phyloP scores from a whole-genome alignment of 2,329 filamentous ascomycete genomes.

The Cladophialophora immunda region DNA sequence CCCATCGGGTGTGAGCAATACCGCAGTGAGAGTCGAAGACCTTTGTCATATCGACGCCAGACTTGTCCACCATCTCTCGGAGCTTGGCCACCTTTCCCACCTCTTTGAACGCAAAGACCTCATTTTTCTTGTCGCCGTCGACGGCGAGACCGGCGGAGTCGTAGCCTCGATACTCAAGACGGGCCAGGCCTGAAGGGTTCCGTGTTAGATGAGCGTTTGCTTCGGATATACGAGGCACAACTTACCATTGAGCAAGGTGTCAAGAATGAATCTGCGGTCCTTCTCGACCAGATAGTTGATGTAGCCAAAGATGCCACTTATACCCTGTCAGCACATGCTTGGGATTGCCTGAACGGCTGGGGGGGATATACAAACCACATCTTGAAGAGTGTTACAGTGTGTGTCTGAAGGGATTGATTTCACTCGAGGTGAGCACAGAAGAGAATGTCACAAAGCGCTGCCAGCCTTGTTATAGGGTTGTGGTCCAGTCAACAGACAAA shows the following conservation, averaged over 20 bases:
- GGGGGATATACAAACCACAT: conserved; percentile 34
- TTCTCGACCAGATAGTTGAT: conserved; percentile 99
- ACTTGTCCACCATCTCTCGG: conserved; percentile 87
- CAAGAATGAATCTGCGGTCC: conserved; percentile 94
- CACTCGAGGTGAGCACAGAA: conserved; percentile 7
- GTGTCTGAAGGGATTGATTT: conserved; percentile 4
- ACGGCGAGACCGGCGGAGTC: conserved; percentile 96
- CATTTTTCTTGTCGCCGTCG: conserved; percentile 98
- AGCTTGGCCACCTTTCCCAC: conserved; percentile 98
- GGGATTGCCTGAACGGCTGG: background rate
- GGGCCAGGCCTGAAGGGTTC: conserved; percentile 75
- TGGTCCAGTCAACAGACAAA: conserved; percentile 25
- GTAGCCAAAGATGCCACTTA: conserved; percentile 96
- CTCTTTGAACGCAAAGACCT: conserved; percentile 97
- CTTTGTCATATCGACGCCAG: conserved; percentile 85
- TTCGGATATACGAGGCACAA: conserved; percentile 41
- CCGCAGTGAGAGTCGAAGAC: conserved; percentile 97
- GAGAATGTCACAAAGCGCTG: conserved; percentile 13
- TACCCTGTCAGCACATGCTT: conserved; percentile 6
- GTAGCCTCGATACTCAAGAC: conserved; percentile 98
- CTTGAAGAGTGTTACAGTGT: conserved; percentile 18
- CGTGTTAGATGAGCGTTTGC: conserved; percentile 7
- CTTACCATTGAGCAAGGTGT: conserved; percentile 94
- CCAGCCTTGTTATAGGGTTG: conserved; percentile 9
- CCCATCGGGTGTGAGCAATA: conserved; percentile 99